These are phyloP conservation scores for Tephrocybe sp. DNA, from an alignment of 768 basidiomycete species.

Conservation along the genomic window DNA sequence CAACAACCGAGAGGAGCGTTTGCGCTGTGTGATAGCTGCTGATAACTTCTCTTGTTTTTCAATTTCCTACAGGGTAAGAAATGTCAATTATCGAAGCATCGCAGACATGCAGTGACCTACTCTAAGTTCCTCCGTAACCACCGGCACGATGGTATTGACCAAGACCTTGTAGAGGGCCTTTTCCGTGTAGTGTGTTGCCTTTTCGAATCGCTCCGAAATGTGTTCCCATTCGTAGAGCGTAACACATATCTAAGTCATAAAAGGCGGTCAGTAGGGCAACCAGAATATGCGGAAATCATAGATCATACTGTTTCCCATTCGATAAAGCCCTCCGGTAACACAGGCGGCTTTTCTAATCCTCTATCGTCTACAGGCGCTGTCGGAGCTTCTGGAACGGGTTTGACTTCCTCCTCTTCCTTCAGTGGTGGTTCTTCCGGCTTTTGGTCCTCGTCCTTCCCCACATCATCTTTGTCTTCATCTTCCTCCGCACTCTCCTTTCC, in stretches of 20 bases:
- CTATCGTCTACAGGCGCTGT: conserved; percentile 8
- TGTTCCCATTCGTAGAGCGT: conserved; percentile 85
- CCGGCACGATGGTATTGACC: conserved; percentile 64
- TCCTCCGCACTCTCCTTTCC: conserved; percentile 7
- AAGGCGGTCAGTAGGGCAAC: too few species aligned
- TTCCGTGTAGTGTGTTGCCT: conserved; percentile 77
- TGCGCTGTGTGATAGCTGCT: conserved; percentile 79
- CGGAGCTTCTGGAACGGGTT: conserved; percentile 1
- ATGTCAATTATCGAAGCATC: conserved; percentile 6
- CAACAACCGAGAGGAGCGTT: conserved; percentile 89
- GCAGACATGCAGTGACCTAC: conserved; percentile 35
- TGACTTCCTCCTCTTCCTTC: conserved; percentile 13
- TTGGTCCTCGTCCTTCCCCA: conserved; percentile 16
- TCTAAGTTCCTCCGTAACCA: conserved; percentile 64
- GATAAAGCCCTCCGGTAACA: conserved; percentile 53
- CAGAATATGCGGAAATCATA: neutral
- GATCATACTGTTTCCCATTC: conserved; percentile 89
- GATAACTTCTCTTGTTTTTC: conserved; percentile 64
- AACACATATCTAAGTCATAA: conserved; percentile 66
- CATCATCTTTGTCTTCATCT: conserved; percentile 15
- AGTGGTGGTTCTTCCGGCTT: conserved; percentile 10
- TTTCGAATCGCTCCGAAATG: conserved; percentile 72
- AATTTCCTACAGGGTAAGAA: conserved; percentile 52
- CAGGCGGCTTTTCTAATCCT: conserved; percentile 22
- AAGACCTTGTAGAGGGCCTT: conserved; percentile 74